phyloP scores from a whole-genome alignment of 495 filamentous ascomycete genomes.

The Cercophora samala region DNA sequence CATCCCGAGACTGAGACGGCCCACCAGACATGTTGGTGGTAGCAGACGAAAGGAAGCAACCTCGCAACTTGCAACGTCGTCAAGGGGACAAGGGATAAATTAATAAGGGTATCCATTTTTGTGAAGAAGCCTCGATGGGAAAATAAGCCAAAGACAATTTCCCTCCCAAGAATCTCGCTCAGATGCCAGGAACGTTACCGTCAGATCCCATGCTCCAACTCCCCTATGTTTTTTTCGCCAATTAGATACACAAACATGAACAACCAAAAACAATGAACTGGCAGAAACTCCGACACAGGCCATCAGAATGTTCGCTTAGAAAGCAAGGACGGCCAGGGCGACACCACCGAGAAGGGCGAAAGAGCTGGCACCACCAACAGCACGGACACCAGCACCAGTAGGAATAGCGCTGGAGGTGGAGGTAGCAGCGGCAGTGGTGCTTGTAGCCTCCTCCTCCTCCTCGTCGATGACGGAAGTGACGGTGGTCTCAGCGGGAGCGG shows the following conservation, averaged over 20 bases:
- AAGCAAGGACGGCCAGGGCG: slow-evolving; percentile 39
- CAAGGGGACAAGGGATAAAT: background rate
- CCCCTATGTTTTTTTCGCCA: background rate
- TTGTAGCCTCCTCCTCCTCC: background rate
- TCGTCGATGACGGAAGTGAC: slow-evolving; percentile 8
- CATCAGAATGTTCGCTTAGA: slow-evolving; percentile 31
- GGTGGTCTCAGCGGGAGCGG: slow-evolving; percentile 16
- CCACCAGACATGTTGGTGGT: background rate
- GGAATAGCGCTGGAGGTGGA: slow-evolving; percentile 16
- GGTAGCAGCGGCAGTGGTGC: slow-evolving; percentile 14
- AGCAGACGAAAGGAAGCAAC: background rate
- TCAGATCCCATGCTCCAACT: background rate
- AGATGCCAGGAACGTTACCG: background rate
- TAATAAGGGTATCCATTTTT: slow-evolving; percentile 5
- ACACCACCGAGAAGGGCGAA: slow-evolving; percentile 42
- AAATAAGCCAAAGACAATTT: background rate
- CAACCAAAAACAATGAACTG: background rate
- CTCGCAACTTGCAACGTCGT: background rate
- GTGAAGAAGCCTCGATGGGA: background rate
- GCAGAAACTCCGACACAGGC: background rate
- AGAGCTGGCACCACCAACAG: slow-evolving; percentile 36
- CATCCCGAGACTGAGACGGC: background rate
- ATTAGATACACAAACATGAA: background rate
- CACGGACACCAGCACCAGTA: slow-evolving; percentile 21
- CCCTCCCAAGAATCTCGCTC: background rate